Evolutionary conservation across 805 yeast species (phyloP), one percentile per base, ranked within the genome.

Genomic region (Dipodascus albidus): DNA sequence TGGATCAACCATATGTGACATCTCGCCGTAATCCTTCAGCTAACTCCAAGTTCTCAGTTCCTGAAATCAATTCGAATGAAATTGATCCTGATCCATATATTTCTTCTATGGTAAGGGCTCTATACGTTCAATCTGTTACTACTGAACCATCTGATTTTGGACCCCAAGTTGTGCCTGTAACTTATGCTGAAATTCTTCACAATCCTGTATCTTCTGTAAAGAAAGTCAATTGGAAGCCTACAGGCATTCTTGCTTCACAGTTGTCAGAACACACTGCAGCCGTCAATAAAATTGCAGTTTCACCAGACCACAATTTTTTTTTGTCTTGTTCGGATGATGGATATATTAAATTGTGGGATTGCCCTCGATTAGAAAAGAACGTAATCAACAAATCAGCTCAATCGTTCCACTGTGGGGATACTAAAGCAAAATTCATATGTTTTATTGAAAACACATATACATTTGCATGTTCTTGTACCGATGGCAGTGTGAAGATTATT

Each of bases 261-360:
- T 69, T 87, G 49, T 72, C 78, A 42, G 87, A 85, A 47, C 88
- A 83, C 60, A 70, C 70, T n/a, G 72, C 79, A 51, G 61, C 80
- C 1, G 71, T 89, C n/a, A 80, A 74, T 21, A 69, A 82, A 23
- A 63, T 88, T 6, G 78, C 74, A 1, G 76, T 79, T 0, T 75
- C 86, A 3, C 81, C 84, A 0, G 81, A 83, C 24, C 75, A 80
- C 15, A 77, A 77, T 22, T 83, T 79, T 58, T 81, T 91, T 57
- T 70, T 88, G 1, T 82, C 93, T 1, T 96, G 89, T 1, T 87
- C 93, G 4, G 85, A 82, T 50, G 76, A 77, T 24, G 96, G 97
- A 0, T 63, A 70, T 1, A 61, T 93, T 42, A 83, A 80, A 58
- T 67, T 91, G 0, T 93, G 97, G 97, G 95, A 87, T 62, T 67